Evolutionary conservation across 192 early-diverging fungal species (phyloP).

Genomic region (Spizellomyces sp.): DNA sequence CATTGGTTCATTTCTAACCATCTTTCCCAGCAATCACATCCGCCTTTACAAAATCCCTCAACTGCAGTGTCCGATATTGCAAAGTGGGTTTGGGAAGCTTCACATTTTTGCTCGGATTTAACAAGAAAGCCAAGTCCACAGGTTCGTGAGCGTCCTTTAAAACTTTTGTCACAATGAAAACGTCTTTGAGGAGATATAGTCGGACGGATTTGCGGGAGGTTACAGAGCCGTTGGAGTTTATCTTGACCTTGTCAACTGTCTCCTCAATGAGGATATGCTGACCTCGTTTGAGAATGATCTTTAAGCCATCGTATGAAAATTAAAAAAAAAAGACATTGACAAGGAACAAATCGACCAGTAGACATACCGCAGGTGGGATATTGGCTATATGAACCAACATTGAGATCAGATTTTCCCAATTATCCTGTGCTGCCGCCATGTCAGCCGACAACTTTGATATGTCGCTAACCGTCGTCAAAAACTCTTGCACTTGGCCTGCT

Average conservation of each 20-base stretch:
- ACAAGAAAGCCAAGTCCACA: conserved; percentile 2
- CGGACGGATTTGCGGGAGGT: conserved; percentile 17
- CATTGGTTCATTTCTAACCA: conserved; percentile 11
- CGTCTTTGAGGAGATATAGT: conserved; percentile 30
- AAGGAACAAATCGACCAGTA: neutral
- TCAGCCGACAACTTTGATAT: conserved; percentile 14
- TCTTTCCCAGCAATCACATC: conserved; percentile 10
- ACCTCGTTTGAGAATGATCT: conserved; percentile 22
- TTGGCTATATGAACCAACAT: conserved; percentile 29
- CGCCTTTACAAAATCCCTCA: conserved; percentile 28
- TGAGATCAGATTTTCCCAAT: conserved; percentile 10
- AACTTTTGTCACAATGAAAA: conserved; percentile 24
- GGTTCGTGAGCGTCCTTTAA: conserved; percentile 12
- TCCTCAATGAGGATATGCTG: conserved; percentile 20
- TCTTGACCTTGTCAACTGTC: conserved; percentile 28
- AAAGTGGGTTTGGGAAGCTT: conserved; percentile 26
- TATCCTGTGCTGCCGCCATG: conserved; percentile 15
- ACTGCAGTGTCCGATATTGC: conserved; percentile 22
- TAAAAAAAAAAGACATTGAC: neutral
- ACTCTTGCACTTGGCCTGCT: conserved; percentile 6
- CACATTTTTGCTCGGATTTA: conserved; percentile 7
- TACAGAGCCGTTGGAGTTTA: conserved; percentile 11
- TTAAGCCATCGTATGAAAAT: neutral
- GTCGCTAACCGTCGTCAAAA: neutral
- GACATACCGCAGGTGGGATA: conserved; percentile 23